phyloP scores from a whole-genome alignment of 345 rosid species.

The Pistacia vera region DNA sequence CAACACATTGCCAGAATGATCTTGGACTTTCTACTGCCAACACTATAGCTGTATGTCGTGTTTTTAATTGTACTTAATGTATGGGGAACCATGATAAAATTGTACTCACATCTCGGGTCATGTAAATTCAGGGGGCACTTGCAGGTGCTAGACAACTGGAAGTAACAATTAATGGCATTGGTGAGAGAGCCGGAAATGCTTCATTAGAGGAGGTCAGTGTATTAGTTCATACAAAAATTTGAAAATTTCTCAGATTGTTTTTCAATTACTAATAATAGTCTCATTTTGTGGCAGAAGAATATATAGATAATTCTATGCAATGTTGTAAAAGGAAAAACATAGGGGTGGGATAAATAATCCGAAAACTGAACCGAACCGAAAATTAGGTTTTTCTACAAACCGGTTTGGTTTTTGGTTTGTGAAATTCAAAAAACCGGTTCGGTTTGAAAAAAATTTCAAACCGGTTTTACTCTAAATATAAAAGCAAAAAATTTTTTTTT shows the following conservation, averaged over 20 bases:
- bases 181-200: constrained; percentile 99
- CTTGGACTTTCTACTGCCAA: constrained; percentile 99
- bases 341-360: too few relatives aligned
- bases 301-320: neutral
- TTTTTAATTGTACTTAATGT: neutral
- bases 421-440: too few relatives aligned
- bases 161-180: constrained; percentile 95
- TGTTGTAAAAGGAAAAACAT: neutral
- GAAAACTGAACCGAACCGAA: too few relatives aligned
- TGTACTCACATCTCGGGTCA: constrained; percentile 19
- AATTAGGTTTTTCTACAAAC: too few relatives aligned
- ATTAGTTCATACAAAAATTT: neutral
- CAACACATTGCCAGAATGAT: constrained; percentile 98
- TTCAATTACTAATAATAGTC: too few relatives aligned
- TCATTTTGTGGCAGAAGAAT: neutral
- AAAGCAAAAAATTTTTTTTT: too few relatives aligned
- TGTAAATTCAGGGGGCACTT: constrained; percentile 70
- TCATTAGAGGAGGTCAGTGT: constrained; percentile 86
- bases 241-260: neutral
- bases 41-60: constrained; percentile 67
- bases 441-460: too few relatives aligned
- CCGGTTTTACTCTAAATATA: too few relatives aligned
- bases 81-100: neutral
- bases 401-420: too few relatives aligned
- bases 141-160: constrained; percentile 97